phyloP scores from a whole-genome alignment of 495 filamentous ascomycete species.

The Friedmanniomyces simplex region DNA sequence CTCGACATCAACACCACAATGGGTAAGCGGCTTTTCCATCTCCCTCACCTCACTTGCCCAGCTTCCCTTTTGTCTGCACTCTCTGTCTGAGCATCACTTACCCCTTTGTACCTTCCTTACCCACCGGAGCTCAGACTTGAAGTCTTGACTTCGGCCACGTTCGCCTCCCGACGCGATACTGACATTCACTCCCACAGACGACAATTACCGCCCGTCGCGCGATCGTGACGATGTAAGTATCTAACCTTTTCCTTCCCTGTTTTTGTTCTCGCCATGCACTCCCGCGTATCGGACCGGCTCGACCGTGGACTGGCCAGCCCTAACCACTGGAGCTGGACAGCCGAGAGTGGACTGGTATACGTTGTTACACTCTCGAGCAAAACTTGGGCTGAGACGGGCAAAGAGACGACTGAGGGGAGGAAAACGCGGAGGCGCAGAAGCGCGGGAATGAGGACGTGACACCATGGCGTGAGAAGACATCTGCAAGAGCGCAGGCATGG shows the following conservation, averaged over 20 bases:
- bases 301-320: background rate
- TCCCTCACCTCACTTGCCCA: slow-evolving; percentile 6
- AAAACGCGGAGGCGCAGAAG: no score
- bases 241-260: background rate
- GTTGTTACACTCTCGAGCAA: no score
- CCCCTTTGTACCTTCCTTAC: background rate
- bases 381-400: no score
- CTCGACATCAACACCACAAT: slow-evolving; percentile 1
- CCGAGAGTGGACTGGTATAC: no score
- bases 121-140: background rate
- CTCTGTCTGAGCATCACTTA: background rate
- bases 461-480: no score
- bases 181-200: slow-evolving; percentile 13
- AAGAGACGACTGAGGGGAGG: no score
- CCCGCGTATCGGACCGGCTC: background rate
- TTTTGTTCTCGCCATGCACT: background rate
- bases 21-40: slow-evolving; percentile 8
- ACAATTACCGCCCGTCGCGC: slow-evolving; percentile 23
- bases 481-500: no score
- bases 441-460: no score
- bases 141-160: background rate
- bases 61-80: background rate
- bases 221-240: slow-evolving; percentile 19
- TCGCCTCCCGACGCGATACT: background rate
- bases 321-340: background rate